Evolutionary conservation across 129 eudicot species (phyloP).

Genomic region (Flaveria robusta): DNA sequence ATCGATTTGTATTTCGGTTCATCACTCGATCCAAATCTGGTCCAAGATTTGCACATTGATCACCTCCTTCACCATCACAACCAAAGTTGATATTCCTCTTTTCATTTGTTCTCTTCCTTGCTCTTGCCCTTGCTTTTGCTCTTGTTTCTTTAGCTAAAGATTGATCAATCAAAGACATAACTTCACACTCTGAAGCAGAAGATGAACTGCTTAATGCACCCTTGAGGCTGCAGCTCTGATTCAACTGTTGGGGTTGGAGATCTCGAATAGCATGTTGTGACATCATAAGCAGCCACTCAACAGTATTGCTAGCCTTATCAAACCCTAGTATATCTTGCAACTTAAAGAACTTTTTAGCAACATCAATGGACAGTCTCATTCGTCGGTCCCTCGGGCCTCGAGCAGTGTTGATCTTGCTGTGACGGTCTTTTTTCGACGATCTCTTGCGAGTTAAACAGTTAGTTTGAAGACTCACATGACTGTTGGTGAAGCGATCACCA

Average conservation of each 20-base stretch:
- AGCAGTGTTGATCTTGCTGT: constrained; percentile 90
- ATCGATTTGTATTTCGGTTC: constrained; percentile 25
- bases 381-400: constrained; percentile 83
- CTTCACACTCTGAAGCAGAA: constrained; percentile 60
- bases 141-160: constrained; percentile 58
- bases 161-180: constrained; percentile 38
- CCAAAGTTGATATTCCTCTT: constrained; percentile 36
- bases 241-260: neutral
- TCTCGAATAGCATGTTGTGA: constrained; percentile 49
- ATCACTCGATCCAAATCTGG: constrained; percentile 23
- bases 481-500: neutral
- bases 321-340: constrained; percentile 74
- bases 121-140: constrained; percentile 66
- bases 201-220: constrained; percentile 22
- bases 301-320: constrained; percentile 80
- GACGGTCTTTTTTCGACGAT: constrained; percentile 65
- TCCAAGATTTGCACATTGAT: constrained; percentile 22
- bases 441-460: neutral
- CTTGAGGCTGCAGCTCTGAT: constrained; percentile 7
- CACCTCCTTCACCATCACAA: neutral
- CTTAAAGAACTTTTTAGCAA: constrained; percentile 66
- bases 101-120: constrained; percentile 68
- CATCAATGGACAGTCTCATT: constrained; percentile 82
- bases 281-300: constrained; percentile 68
- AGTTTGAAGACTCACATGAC: neutral